Conservation (phyloP, 208 protist genomes). For the Leishmania lainsoni region DNA sequence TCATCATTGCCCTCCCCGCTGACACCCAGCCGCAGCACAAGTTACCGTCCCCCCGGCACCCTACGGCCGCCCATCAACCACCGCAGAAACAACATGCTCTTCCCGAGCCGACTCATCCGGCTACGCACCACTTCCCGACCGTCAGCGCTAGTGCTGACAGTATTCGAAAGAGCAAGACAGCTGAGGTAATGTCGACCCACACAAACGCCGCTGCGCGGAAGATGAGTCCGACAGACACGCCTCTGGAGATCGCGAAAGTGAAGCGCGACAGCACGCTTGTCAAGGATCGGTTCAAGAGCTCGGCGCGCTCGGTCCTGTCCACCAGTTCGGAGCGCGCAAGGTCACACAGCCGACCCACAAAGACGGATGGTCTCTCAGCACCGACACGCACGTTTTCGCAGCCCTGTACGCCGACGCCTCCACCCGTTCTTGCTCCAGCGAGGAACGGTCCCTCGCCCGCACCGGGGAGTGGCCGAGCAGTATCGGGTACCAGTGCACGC, state of each 20-base stretch:
- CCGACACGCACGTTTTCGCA: not conserved
- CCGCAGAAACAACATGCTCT: conserved; percentile 4
- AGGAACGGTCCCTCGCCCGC: not conserved
- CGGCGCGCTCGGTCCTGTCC: not conserved
- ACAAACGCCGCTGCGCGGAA: not conserved
- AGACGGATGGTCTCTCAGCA: not conserved
- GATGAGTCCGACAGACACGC: not conserved
- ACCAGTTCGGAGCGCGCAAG: not conserved
- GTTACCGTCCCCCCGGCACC: conserved; percentile 3
- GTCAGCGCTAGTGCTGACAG: not conserved
- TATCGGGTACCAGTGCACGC: not conserved
- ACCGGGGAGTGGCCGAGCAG: not conserved
- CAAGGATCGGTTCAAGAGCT: conserved; percentile 16
- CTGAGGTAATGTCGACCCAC: not conserved
- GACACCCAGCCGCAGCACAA: conserved; percentile 27
- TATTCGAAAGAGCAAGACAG: conserved; percentile 2
- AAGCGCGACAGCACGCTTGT: conserved; percentile 2
- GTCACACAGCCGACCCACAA: not conserved
- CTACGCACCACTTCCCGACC: not conserved
- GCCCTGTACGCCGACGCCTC: not conserved
- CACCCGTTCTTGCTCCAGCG: not conserved
- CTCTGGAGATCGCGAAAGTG: conserved; percentile 2
- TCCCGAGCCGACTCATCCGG: not conserved
- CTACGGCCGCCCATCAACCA: not conserved
- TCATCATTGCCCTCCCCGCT: conserved; percentile 58